Evolutionary conservation across 1,284 basidiomycete species (phyloP), one percentile per base, ranked within the genome.

Genomic region (Cryptococcus sp.): DNA sequence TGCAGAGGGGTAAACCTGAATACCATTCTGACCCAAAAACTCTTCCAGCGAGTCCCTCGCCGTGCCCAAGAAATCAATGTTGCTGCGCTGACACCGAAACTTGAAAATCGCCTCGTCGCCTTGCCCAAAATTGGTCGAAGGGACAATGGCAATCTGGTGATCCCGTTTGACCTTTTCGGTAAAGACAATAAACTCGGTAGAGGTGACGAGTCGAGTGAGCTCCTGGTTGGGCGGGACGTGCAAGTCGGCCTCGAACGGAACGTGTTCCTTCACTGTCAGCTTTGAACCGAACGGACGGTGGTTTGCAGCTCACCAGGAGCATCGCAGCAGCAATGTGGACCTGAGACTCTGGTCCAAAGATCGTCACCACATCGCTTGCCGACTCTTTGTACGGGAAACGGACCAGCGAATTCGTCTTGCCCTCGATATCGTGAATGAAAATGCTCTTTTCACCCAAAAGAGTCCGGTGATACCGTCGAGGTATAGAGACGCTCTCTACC

Each of bases 191-290:
- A 94, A 97, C 43, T 97, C 92, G 19, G 83, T 75, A 6, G 86
- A 85, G 23, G 80, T 73, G 63, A 85, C 83, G 28, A 94, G 76
- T 24, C 82, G 78, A 2, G 82, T 80, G 11, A 97, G 77, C 51
- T 94, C 90, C 5, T 80, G 74, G 60, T 83, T 86, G 16, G 86
- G 84, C 9, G 93, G 91, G 19, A 97, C 83, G 42, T 86, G 82
- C 80, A 94, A 86, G 65, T 97, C 92, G 21, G 92, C 92, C 70
- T 97, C 94, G 66, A 97, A 95, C 0, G 94, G 94, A 48, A 98
- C 91, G 65, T 95, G 91, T 66, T 95, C 89, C 88, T 91, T 52
- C 18, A 9, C 14, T n/a, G 43, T 50, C 38, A 50, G 40, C 24
- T 11, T 6, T 4, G n/a, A 11, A n/a, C 14, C 18, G 38, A 12